Conservation (phyloP, 306 rosid species). For the Cucumis cinereus region DNA sequence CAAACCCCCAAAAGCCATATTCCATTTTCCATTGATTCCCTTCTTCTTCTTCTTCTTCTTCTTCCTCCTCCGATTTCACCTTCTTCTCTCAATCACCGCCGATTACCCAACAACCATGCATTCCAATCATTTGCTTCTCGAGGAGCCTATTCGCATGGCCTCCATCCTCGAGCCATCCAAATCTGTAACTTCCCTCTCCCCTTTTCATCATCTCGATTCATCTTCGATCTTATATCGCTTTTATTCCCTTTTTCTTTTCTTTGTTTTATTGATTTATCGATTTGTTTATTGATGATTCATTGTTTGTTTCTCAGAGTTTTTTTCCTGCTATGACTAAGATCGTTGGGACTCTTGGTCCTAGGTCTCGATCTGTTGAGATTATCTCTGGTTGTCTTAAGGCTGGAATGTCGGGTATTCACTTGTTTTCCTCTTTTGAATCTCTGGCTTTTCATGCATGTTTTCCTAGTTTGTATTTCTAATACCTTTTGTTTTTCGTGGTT, state of each 20-base stretch:
- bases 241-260: no score
- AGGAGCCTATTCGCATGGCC: conserved; percentile 92
- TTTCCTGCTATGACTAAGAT: conserved; percentile 95
- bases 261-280: background rate
- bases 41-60: background rate
- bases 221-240: background rate
- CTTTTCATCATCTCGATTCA: background rate
- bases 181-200: conserved; percentile 29
- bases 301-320: conserved; percentile 32
- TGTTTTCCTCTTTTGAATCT: background rate
- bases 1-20: background rate
- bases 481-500: conserved; percentile 8
- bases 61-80: background rate
- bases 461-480: background rate
- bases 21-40: background rate
- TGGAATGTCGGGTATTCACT: conserved; percentile 85
- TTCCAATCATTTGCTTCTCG: conserved; percentile 81
- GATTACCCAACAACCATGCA: conserved; percentile 35
- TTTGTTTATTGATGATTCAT: background rate
- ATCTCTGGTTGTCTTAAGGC: conserved; percentile 78
- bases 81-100: background rate
- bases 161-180: conserved; percentile 91
- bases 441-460: background rate
- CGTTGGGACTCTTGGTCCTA: conserved; percentile 92
- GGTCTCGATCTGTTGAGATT: conserved; percentile 63